These are phyloP conservation scores for Groenewaldozyma tartarivorans DNA, from an alignment of 805 yeast species.

Conservation along the genomic window DNA sequence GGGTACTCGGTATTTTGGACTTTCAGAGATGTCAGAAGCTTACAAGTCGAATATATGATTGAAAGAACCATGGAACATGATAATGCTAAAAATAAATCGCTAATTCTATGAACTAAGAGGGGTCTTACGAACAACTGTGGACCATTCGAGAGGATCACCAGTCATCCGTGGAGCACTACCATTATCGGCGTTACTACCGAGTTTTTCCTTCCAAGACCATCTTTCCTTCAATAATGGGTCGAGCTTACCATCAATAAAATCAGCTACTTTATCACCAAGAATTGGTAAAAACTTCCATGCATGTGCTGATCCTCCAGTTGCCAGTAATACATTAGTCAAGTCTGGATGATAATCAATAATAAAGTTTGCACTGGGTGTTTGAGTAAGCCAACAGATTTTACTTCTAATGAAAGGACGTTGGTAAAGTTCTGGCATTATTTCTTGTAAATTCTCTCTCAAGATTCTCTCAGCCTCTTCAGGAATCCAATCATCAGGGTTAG, in stretches of 20 bases:
- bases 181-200: background rate
- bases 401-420: conserved; percentile 1
- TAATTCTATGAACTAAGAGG: no score
- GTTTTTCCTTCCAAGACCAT: conserved; percentile 2
- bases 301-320: conserved; percentile 3
- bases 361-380: conserved; percentile 2
- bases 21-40: conserved; percentile 7
- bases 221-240: background rate
- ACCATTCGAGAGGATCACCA: background rate
- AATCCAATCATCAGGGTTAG: conserved; percentile 2
- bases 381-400: conserved; percentile 3
- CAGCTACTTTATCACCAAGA: conserved; percentile 1
- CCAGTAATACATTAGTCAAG: background rate
- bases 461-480: background rate
- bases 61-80: no score
- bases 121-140: background rate
- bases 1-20: conserved; percentile 12
- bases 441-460: background rate
- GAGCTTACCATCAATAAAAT: background rate
- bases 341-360: conserved; percentile 1
- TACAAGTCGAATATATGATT: conserved; percentile 7
- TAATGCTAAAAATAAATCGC: no score
- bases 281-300: conserved; percentile 3
- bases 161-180: conserved; percentile 2
- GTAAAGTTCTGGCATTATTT: background rate